Evolutionary conservation across 2,329 filamentous ascomycete genomes (phyloP).

Genomic region (Cyphellophora attinorum): DNA sequence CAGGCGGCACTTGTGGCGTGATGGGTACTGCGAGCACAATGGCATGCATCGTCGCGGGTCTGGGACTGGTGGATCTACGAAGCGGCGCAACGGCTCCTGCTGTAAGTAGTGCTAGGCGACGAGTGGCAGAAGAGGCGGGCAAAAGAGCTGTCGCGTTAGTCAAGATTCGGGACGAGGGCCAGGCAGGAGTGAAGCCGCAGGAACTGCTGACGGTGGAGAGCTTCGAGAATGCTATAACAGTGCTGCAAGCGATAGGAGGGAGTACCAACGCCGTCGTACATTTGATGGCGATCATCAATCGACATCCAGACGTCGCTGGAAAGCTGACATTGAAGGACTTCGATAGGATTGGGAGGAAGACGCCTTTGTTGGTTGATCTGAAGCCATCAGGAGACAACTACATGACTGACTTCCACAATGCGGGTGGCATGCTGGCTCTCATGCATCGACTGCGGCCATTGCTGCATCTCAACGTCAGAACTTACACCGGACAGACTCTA

Average conservation of each 20-base stretch:
- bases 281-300: constrained; percentile 45
- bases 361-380: constrained; percentile 40
- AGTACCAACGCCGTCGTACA: constrained; percentile 50
- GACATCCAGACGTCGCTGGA: constrained; percentile 38
- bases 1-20: constrained; percentile 46
- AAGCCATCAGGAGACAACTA: constrained; percentile 46
- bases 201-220: constrained; percentile 46
- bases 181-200: constrained; percentile 35
- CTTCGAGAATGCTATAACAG: constrained; percentile 48
- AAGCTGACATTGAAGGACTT: constrained; percentile 36
- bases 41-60: constrained; percentile 42
- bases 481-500: constrained; percentile 38
- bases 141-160: constrained; percentile 38
- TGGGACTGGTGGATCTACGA: constrained; percentile 44
- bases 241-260: constrained; percentile 47
- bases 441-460: constrained; percentile 37
- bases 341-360: constrained; percentile 38
- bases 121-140: constrained; percentile 47
- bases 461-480: constrained; percentile 35
- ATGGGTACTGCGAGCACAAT: constrained; percentile 51
- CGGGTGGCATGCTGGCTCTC: constrained; percentile 41
- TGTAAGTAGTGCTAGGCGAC: constrained; percentile 40
- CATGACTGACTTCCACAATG: constrained; percentile 47
- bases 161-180: constrained; percentile 35
- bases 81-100: constrained; percentile 43